Percentiles rank a stretch among this genome's conserved stretches.
phyloP scores from a whole-genome alignment of 345 rosid genomes.

The Stellera chamaejasme region DNA sequence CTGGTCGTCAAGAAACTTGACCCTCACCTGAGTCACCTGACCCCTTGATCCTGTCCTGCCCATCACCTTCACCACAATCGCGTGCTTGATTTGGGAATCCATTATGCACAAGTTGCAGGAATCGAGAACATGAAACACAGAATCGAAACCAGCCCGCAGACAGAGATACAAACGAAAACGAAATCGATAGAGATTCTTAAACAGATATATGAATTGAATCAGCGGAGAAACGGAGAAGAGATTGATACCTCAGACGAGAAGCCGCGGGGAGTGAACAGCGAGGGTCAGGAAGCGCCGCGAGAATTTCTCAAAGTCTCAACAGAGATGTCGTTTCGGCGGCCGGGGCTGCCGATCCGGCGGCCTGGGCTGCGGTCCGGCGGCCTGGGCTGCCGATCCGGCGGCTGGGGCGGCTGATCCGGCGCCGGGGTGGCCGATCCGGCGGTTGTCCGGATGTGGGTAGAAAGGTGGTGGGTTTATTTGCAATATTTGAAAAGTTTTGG shows the following conservation, averaged over 20 bases:
- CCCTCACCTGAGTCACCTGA: slow-evolving; percentile 86
- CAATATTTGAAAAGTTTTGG: no score
- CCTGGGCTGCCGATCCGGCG: no score
- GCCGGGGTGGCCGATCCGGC: no score
- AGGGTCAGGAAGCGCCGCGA: background rate
- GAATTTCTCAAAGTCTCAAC: background rate
- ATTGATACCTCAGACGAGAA: background rate
- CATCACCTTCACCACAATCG: slow-evolving; percentile 80
- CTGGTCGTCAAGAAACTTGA: slow-evolving; percentile 59
- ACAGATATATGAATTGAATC: background rate
- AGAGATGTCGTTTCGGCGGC: no score
- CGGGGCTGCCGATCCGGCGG: no score
- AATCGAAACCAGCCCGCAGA: no score
- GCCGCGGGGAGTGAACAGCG: background rate
- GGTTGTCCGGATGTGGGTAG: no score
- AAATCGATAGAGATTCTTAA: background rate
- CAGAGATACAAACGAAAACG: background rate
- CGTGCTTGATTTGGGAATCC: slow-evolving; percentile 75
- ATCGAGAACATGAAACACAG: no score
- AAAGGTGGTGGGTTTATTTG: no score
- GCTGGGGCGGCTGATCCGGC: no score
- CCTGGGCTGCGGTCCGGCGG: no score
- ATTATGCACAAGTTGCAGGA: slow-evolving; percentile 27
- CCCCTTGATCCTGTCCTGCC: slow-evolving; percentile 90
- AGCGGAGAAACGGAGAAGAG: no score